Evolutionary conservation across 2,329 filamentous ascomycete genomes (phyloP).

Genomic region (Blastomyces gilchristii): DNA sequence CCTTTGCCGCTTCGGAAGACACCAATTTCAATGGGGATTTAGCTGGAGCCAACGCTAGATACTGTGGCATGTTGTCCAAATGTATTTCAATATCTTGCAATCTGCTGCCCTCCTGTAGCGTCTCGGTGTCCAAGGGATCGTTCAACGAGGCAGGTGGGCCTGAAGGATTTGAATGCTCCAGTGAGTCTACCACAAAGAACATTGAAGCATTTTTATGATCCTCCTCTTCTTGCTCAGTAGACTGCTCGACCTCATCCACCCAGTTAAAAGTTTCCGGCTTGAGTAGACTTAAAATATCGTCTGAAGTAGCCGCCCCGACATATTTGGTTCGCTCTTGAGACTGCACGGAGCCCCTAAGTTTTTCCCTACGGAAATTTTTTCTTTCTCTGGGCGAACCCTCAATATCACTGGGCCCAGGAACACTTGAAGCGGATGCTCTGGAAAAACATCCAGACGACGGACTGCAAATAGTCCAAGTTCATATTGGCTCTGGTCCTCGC

Average conservation of each 20-base stretch:
- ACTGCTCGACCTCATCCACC: slow-evolving; percentile 4
- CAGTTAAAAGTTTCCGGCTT: slow-evolving; percentile 7
- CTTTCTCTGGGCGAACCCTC: slow-evolving; percentile 3
- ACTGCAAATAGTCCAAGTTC: slow-evolving; percentile 11
- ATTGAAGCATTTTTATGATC: neutral
- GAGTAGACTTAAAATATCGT: neutral
- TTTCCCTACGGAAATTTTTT: slow-evolving; percentile 8
- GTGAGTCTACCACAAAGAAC: neutral
- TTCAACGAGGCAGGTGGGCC: neutral
- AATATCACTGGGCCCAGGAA: neutral
- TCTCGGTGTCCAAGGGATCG: neutral
- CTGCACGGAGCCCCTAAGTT: slow-evolving; percentile 1
- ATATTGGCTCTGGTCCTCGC: slow-evolving; percentile 9
- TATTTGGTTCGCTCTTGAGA: neutral
- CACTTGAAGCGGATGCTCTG: neutral
- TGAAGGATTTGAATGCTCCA: neutral
- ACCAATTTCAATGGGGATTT: neutral
- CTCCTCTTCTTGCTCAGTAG: neutral
- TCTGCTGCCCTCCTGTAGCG: neutral
- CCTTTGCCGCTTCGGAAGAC: neutral
- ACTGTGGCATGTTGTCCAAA: neutral
- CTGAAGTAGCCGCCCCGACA: neutral
- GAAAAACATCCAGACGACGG: slow-evolving; percentile 1
- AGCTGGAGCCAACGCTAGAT: neutral
- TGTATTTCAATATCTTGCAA: neutral